A percentile compares a stretch with the other conserved stretches of the same genome.
phyloP scores from a whole-genome alignment of 2,329 filamentous ascomycete species.

The Paecilomyces fulvus region DNA sequence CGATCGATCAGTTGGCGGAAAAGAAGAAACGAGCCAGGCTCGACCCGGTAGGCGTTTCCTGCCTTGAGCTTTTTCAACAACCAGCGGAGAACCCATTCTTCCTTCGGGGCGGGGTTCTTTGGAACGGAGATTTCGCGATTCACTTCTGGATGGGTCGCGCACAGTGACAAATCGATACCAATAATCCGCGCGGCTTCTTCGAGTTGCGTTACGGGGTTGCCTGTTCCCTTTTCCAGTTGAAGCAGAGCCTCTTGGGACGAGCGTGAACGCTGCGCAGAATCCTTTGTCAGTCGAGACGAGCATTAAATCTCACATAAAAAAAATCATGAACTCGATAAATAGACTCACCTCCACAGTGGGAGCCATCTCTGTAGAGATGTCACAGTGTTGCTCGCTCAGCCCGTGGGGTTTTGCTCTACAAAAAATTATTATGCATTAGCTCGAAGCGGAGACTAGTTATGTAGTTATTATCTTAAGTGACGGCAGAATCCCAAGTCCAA shows the following conservation, averaged over 20 bases:
- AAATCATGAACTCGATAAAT: background rate
- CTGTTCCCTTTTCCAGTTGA: slow-evolving; percentile 36
- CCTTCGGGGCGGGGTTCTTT: slow-evolving; percentile 36
- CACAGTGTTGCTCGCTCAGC: background rate
- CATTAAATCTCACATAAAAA: background rate
- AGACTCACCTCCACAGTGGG: slow-evolving; percentile 27
- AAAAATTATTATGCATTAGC: slow-evolving; percentile 1
- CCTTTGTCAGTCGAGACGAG: background rate
- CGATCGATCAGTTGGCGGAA: slow-evolving; percentile 58
- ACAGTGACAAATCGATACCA: slow-evolving; percentile 28
- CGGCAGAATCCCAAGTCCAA: slow-evolving; percentile 11
- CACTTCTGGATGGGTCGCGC: slow-evolving; percentile 22
- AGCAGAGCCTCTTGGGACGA: slow-evolving; percentile 37
- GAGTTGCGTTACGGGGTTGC: slow-evolving; percentile 30
- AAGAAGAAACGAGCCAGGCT: slow-evolving; percentile 43
- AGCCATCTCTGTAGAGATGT: slow-evolving; percentile 23
- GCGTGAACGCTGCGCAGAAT: slow-evolving; percentile 22
- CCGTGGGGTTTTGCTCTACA: background rate
- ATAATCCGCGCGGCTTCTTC: slow-evolving; percentile 36
- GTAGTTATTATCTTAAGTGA: slow-evolving; percentile 14
- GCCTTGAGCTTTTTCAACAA: slow-evolving; percentile 51
- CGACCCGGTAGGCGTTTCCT: slow-evolving; percentile 34
- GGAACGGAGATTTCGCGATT: slow-evolving; percentile 14
- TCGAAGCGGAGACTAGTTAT: background rate
- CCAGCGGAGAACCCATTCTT: slow-evolving; percentile 62